phyloP scores from a whole-genome alignment of 2,329 filamentous ascomycete species.

The Aspergillus glaucus region DNA sequence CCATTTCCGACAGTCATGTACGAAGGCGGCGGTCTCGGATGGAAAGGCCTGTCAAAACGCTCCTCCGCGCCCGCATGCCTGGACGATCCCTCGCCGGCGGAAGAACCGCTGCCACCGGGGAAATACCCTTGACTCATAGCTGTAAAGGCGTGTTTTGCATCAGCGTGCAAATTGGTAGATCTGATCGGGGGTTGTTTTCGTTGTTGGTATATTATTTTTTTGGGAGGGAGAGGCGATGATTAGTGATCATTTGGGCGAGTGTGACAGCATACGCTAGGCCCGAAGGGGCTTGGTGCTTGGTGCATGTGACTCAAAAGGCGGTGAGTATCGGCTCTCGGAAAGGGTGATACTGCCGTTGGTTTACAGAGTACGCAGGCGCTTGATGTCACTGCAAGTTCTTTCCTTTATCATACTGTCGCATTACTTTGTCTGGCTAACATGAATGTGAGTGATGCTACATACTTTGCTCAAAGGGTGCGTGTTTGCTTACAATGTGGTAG shows the following conservation, averaged over 20 bases:
- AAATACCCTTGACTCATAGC: slow-evolving; percentile 41
- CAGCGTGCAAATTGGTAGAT: slow-evolving; percentile 8
- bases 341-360: not conserved
- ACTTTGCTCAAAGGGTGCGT: not conserved
- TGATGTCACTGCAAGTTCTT: slow-evolving; percentile 5
- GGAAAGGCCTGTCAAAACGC: slow-evolving; percentile 20
- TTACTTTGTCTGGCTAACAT: slow-evolving; percentile 15
- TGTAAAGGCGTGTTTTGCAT: slow-evolving; percentile 9
- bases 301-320: slow-evolving; percentile 17
- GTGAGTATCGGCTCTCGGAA: not conserved
- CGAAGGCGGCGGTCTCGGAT: slow-evolving; percentile 44
- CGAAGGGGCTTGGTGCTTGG: slow-evolving; percentile 16
- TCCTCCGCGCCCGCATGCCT: slow-evolving; percentile 22
- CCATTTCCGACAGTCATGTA: slow-evolving; percentile 89
- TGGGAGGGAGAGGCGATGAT: too few species aligned
- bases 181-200: slow-evolving; percentile 14
- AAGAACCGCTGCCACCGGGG: slow-evolving; percentile 28
- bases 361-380: not conserved
- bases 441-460: slow-evolving; percentile 30
- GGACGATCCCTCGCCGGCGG: slow-evolving; percentile 32
- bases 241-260: not conserved
- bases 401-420: not conserved
- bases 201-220: slow-evolving; percentile 18
- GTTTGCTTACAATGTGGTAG: slow-evolving; percentile 40
- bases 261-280: slow-evolving; percentile 15